Base-by-base conservation (phyloP, 768 basidiomycete species). In the Pleurotus eryngii region DNA sequence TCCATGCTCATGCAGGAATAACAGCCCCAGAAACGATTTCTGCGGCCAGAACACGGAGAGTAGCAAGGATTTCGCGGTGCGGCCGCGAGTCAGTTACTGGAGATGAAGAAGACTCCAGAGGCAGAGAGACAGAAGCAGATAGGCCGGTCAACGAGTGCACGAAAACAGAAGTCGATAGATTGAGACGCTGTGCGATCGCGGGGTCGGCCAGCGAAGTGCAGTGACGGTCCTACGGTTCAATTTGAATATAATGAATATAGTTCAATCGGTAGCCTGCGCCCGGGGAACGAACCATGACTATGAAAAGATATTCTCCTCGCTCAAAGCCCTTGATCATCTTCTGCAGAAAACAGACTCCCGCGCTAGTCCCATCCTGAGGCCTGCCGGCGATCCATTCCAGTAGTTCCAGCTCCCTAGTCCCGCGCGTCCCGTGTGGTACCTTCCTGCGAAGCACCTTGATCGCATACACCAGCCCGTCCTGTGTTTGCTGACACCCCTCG, bases 1-100 rank as follows among this genome's bases (percentile, higher is more conserved):
- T 22, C 86, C 85, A 60, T 78, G 76, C 56, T 76, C 73, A 64
- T 87, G 86, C 1, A 88, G 64, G 53, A 69, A 73, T 24, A 68
- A 57, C 9, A 76, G 50, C 15, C 71, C 75, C 7, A 76, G 61
- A 5, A 5, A 69, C 63, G 18, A 74, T 60, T 57, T 73, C 73
- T 2, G 69, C 70, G 15, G 67, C 61, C 11, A 75, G 58, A 15
- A 73, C 57, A 27, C 65, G 68, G 24, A 74, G 53, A 37, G 66
- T 61, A n/a, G 47, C 39, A 20, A 63, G 20, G 39, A 59, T 59
- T 30, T 60, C 57, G 30, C 51, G 58, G 48, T 24, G 58, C 18
- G 43, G 43, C 6, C 22, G 55, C 38, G 57, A 49, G 49, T 37
- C 46, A 11, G 8, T 35, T 38, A 55, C 59, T 49, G 47, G 59